Percentiles rank a stretch among this genome's conserved stretches.
phyloP scores from a whole-genome alignment of 345 rosid genomes.

The Streptanthus diversifolius region DNA sequence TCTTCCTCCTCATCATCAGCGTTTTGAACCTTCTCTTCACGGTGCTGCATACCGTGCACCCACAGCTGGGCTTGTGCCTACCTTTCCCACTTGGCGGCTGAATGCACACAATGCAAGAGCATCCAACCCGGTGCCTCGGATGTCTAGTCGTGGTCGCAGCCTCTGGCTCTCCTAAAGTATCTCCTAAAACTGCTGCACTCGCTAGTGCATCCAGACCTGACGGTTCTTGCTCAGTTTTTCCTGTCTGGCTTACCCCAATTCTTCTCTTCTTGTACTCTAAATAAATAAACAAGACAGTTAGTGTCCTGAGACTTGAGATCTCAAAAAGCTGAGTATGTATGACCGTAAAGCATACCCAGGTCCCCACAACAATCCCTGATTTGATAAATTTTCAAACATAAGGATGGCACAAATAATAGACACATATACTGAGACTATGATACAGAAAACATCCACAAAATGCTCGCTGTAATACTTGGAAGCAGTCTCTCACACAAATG shows the following conservation, averaged over 20 bases:
- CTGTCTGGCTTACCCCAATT: constrained; percentile 39
- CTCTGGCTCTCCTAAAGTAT: constrained; percentile 49
- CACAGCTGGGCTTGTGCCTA: constrained; percentile 73
- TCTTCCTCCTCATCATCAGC: constrained; percentile 82
- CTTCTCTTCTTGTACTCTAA: constrained; percentile 62
- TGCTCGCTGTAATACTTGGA: background rate
- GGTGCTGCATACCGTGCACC: constrained; percentile 85
- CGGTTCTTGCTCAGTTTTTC: constrained; percentile 41
- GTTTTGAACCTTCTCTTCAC: constrained; percentile 93
- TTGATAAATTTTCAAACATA: background rate
- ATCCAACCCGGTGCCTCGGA: constrained; percentile 93
- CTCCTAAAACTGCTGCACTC: constrained; percentile 77
- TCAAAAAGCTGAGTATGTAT: background rate
- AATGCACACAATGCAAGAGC: constrained; percentile 94
- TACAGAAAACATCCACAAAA: background rate
- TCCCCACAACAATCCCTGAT: background rate
- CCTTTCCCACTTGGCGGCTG: constrained; percentile 99
- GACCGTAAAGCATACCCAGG: background rate
- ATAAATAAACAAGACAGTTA: constrained; percentile 12
- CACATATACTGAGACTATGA: background rate
- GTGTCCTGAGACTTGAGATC: background rate
- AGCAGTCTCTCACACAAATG: background rate
- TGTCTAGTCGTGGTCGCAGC: constrained; percentile 84
- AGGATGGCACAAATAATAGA: background rate
- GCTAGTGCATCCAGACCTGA: constrained; percentile 85